Conservation (phyloP, 169 alveolate genomes). For the Plasmodium gaboni region DNA sequence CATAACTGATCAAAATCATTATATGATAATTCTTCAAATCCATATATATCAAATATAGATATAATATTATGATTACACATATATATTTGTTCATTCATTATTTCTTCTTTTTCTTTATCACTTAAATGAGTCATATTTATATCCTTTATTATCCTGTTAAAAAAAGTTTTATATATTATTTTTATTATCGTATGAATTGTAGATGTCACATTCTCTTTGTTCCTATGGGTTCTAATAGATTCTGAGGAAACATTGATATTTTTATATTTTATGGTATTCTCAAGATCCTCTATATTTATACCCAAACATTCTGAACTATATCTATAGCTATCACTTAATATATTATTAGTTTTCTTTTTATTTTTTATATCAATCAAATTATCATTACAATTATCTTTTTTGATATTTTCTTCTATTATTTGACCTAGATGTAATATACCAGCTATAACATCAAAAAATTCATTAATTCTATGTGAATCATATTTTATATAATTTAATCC, state of each 20-base stretch:
- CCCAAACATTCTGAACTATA: slow-evolving; percentile 18
- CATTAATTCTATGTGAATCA: slow-evolving; percentile 26
- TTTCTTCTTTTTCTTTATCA: slow-evolving; percentile 27
- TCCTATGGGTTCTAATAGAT: slow-evolving; percentile 36
- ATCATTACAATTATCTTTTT: background rate
- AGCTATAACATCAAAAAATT: slow-evolving; percentile 39
- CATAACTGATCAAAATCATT: slow-evolving; percentile 98
- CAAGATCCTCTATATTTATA: slow-evolving; percentile 4
- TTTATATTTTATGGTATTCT: slow-evolving; percentile 22
- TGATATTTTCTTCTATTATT: background rate
- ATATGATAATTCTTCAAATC: slow-evolving; percentile 97
- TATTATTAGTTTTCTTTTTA: background rate
- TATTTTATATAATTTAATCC: slow-evolving; percentile 63
- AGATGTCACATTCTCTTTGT: slow-evolving; percentile 14
- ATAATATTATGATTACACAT: slow-evolving; percentile 82
- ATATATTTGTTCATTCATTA: slow-evolving; percentile 18
- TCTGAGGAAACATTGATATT: slow-evolving; percentile 33
- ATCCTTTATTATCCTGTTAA: slow-evolving; percentile 42
- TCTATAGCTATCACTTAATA: background rate
- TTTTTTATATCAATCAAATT: background rate
- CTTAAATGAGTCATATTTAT: slow-evolving; percentile 51
- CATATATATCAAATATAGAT: slow-evolving; percentile 98
- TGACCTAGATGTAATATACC: slow-evolving; percentile 67
- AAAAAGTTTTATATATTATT: slow-evolving; percentile 47
- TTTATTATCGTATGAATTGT: slow-evolving; percentile 56